phyloP scores from a whole-genome alignment of 2,329 filamentous ascomycete genomes.

The Colletotrichum noveboracense region DNA sequence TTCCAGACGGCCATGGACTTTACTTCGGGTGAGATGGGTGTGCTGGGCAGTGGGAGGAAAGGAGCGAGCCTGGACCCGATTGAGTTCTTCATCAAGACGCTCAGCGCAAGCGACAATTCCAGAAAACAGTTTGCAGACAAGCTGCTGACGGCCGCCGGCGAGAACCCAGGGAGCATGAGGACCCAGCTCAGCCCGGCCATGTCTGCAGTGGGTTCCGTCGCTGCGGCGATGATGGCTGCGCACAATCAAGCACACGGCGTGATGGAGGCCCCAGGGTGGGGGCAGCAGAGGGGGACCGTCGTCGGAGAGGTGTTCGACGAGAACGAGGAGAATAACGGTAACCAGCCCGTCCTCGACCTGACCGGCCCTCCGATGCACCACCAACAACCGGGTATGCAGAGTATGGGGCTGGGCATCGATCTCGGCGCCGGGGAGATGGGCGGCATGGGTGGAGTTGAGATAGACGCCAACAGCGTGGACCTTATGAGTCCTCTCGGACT shows the following conservation, averaged over 20 bases:
- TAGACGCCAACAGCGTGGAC: slow-evolving; percentile 13
- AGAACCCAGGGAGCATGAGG: slow-evolving; percentile 42
- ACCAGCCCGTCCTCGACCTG: not conserved
- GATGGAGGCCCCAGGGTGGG: not conserved
- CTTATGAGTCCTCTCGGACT: slow-evolving; percentile 19
- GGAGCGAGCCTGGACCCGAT: slow-evolving; percentile 43
- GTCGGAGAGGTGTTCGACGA: slow-evolving; percentile 17
- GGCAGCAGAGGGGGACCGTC: not conserved
- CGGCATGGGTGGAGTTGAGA: slow-evolving; percentile 2
- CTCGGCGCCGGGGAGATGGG: not conserved
- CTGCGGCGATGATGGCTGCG: slow-evolving; percentile 7
- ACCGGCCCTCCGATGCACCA: not conserved
- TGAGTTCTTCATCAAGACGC: slow-evolving; percentile 47
- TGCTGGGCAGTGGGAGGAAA: slow-evolving; percentile 34
- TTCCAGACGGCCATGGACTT: slow-evolving; percentile 34
- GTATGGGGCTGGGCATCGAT: slow-evolving; percentile 9
- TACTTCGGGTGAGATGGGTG: slow-evolving; percentile 33
- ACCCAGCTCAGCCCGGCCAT: slow-evolving; percentile 37
- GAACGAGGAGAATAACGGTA: not conserved
- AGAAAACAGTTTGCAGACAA: slow-evolving; percentile 47
- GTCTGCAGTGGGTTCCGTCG: not conserved
- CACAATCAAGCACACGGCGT: not conserved
- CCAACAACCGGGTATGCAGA: not conserved
- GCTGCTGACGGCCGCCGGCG: slow-evolving; percentile 44
- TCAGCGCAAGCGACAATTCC: slow-evolving; percentile 49